These are phyloP conservation scores for Lodderomyces parapsilosis DNA, from an alignment of 1,139 yeast species.

Conservation along the genomic window DNA sequence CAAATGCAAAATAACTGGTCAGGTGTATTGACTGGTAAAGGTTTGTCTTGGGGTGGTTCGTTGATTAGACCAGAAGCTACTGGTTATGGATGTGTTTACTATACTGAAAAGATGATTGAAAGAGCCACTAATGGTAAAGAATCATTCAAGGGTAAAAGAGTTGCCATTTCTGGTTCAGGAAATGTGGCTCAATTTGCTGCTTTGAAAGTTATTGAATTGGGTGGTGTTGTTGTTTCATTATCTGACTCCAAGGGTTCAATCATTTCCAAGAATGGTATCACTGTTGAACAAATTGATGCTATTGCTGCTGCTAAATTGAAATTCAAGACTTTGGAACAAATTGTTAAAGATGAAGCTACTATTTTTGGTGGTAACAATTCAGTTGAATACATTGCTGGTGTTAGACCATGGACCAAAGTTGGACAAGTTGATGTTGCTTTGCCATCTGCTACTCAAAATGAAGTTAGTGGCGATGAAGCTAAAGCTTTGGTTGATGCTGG, in stretches of 20 bases:
- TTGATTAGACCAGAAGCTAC: slow-evolving; percentile 99
- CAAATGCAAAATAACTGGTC: slow-evolving; percentile 88
- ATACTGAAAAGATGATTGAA: slow-evolving; percentile 96
- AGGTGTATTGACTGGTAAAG: slow-evolving; percentile 98
- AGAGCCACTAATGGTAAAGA: slow-evolving; percentile 88
- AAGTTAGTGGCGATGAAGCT: slow-evolving; percentile 96
- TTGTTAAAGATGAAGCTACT: slow-evolving; percentile 54
- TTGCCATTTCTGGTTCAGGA: slow-evolving; percentile 96
- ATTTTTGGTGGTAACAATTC: slow-evolving; percentile 53
- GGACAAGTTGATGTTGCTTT: slow-evolving; percentile 93
- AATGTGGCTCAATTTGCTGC: slow-evolving; percentile 99
- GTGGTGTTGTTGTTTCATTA: slow-evolving; percentile 90
- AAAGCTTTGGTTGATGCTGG: slow-evolving; percentile 91
- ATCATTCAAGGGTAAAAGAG: slow-evolving; percentile 87
- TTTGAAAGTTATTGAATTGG: slow-evolving; percentile 92
- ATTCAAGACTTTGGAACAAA: slow-evolving; percentile 75
- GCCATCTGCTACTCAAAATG: slow-evolving; percentile 98
- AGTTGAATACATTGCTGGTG: slow-evolving; percentile 84
- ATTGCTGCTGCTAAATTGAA: slow-evolving; percentile 80
- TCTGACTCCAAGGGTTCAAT: slow-evolving; percentile 94
- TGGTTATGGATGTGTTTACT: slow-evolving; percentile 96
- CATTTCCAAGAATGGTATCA: slow-evolving; percentile 75
- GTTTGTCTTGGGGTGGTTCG: slow-evolving; percentile 98
- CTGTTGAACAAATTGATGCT: slow-evolving; percentile 72
- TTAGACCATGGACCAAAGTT: slow-evolving; percentile 93